Conservation (phyloP, 2,329 filamentous ascomycete species). For the Sporothrix protearum region DNA sequence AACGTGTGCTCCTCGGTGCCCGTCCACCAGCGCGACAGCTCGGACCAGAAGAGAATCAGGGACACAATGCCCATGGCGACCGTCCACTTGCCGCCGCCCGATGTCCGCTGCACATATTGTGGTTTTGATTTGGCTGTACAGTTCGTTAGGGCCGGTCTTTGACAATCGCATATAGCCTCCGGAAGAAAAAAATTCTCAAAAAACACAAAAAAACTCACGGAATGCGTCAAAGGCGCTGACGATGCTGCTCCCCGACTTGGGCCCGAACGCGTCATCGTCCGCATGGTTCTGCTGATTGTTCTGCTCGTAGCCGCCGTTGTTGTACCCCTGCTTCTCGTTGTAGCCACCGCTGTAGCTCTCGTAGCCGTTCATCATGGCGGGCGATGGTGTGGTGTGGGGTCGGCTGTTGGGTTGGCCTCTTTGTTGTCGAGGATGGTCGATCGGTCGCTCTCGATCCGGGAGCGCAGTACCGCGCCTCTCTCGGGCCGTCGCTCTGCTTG, state of each 20-base stretch:
- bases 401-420: neutral
- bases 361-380: constrained; percentile 69
- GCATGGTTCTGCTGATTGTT: constrained; percentile 38
- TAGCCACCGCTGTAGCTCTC: constrained; percentile 72
- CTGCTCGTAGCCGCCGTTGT: neutral
- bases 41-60: constrained; percentile 69
- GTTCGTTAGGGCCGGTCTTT: neutral
- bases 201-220: no score
- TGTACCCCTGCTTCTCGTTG: constrained; percentile 49
- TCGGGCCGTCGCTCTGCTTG: neutral
- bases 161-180: neutral
- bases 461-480: no score
- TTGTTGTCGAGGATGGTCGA: neutral
- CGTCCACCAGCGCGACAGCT: constrained; percentile 77
- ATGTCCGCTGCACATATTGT: constrained; percentile 80
- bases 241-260: constrained; percentile 56
- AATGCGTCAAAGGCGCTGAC: constrained; percentile 95
- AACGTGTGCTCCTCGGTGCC: constrained; percentile 86
- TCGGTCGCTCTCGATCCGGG: neutral
- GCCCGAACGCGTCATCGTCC: constrained; percentile 76
- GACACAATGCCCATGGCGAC: constrained; percentile 75
- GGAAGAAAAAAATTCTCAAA: no score
- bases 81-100: constrained; percentile 91
- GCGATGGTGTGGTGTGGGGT: neutral
- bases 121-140: constrained; percentile 85